Percentiles rank a stretch among this genome's conserved stretches.
Evolutionary conservation across 1,284 basidiomycete genomes (phyloP).

Genomic region (Melampsora americana): DNA sequence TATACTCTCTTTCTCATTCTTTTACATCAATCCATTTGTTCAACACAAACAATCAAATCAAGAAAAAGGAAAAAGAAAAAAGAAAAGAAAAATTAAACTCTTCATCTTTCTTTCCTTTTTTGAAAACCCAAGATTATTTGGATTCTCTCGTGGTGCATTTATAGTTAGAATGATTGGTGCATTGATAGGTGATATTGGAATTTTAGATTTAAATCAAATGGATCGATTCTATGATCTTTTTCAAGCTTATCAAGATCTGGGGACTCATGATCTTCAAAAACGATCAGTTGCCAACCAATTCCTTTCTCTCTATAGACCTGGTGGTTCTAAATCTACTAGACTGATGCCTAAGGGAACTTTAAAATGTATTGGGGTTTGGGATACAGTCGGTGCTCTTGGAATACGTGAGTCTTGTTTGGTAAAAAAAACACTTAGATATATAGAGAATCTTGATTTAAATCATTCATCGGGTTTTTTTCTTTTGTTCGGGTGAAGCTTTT

Average conservation of each 20-base stretch:
- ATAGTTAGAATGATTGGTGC: conserved; percentile 43
- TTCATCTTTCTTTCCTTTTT: neutral
- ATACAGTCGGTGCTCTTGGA: conserved; percentile 40
- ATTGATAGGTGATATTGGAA: conserved; percentile 44
- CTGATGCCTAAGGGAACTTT: conserved; percentile 21
- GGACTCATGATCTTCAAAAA: conserved; percentile 18
- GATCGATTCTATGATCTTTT: conserved; percentile 40
- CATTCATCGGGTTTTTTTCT: too few species aligned
- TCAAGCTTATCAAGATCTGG: conserved; percentile 39
- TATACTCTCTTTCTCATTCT: neutral
- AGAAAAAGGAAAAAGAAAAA: too few species aligned
- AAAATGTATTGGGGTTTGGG: conserved; percentile 41
- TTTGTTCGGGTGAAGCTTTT: neutral
- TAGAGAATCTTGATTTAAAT: too few species aligned
- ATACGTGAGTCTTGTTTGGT: conserved; percentile 24
- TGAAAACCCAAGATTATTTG: conserved; percentile 8
- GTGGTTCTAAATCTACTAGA: conserved; percentile 12
- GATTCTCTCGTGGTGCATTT: conserved; percentile 45
- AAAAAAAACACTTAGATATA: neutral
- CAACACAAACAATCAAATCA: too few species aligned
- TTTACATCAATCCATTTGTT: too few species aligned
- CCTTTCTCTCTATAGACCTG: conserved; percentile 26
- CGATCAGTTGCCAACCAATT: conserved; percentile 13
- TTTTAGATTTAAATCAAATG: conserved; percentile 39
- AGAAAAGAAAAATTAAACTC: too few species aligned